These are phyloP conservation scores for Abelmoschus esculentus DNA, from an alignment of 345 rosid species.

Conservation along the genomic window DNA sequence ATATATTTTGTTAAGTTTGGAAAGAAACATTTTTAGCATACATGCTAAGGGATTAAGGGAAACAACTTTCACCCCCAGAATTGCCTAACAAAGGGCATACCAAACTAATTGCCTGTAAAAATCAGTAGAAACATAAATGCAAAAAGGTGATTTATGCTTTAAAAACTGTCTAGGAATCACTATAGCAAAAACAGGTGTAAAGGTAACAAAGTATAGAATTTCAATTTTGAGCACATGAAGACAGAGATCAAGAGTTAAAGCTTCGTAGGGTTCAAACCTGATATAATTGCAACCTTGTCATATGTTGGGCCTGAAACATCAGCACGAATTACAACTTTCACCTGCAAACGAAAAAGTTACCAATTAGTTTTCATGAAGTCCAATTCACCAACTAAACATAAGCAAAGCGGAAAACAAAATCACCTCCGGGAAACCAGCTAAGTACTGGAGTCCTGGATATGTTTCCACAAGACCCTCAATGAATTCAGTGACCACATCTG, in stretches of 20 bases:
- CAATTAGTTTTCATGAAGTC: neutral
- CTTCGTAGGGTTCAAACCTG: conserved; percentile 43
- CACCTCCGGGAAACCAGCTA: conserved; percentile 96
- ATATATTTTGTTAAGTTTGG: neutral
- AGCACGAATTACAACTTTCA: conserved; percentile 90
- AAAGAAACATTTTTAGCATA: neutral
- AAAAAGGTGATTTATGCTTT: neutral
- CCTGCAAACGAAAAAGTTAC: conserved; percentile 28
- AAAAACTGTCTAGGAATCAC: neutral
- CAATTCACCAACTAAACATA: neutral
- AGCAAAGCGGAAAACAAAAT: neutral
- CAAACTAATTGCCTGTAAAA: neutral
- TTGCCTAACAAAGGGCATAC: neutral
- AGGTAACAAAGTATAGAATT: neutral
- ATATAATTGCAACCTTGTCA: conserved; percentile 84
- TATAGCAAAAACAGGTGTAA: neutral
- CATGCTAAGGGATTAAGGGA: neutral
- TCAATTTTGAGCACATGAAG: neutral
- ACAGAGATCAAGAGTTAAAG: neutral
- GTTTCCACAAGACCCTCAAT: conserved; percentile 94
- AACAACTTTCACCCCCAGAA: neutral
- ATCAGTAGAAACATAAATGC: neutral
- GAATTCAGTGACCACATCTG: conserved; percentile 92
- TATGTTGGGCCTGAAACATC: conserved; percentile 61
- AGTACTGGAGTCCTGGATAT: conserved; percentile 73